A percentile compares a stretch with the other conserved stretches of the same genome.
Evolutionary conservation across 768 basidiomycete genomes (phyloP).

Genomic region (Pulveroboletus sp.): DNA sequence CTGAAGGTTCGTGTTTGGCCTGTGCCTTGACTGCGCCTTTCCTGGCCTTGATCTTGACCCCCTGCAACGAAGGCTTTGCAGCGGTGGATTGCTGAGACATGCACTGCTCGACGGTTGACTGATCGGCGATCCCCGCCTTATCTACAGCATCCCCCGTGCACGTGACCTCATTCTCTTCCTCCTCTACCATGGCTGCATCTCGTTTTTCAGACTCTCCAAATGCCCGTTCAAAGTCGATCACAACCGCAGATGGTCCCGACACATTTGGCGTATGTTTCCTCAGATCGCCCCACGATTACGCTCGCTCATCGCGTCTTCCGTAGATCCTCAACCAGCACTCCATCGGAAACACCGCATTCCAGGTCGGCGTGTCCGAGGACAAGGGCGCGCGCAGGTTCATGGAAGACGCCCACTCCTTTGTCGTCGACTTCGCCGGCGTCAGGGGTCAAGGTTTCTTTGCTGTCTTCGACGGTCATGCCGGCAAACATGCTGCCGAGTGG

Average conservation of each 20-base stretch:
- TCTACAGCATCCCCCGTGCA: no score
- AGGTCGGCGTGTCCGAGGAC: constrained; percentile 71
- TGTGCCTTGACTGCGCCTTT: constrained; percentile 90
- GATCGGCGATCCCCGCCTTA: no score
- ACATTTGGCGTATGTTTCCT: constrained; percentile 66
- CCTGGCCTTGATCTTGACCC: constrained; percentile 90
- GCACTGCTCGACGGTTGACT: constrained; percentile 48
- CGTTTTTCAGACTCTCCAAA: constrained; percentile 62
- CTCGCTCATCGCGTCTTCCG: not conserved
- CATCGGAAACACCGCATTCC: constrained; percentile 56
- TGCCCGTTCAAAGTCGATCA: constrained; percentile 79
- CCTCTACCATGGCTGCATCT: constrained; percentile 20
- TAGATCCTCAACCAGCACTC: constrained; percentile 59
- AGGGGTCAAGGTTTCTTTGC: constrained; percentile 98
- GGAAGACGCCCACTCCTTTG: constrained; percentile 97
- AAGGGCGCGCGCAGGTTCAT: constrained; percentile 88
- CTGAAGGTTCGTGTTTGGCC: constrained; percentile 87
- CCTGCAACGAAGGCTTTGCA: constrained; percentile 87
- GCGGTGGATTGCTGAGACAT: constrained; percentile 88
- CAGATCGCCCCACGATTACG: not conserved
- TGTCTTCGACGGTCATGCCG: constrained; percentile 97
- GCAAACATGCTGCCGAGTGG: constrained; percentile 99
- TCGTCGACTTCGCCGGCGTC: constrained; percentile 88
- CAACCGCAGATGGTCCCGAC: constrained; percentile 67
- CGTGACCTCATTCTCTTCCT: no score